Conservation (phyloP, 257 asterid species). For the Solanum virginianum region DNA sequence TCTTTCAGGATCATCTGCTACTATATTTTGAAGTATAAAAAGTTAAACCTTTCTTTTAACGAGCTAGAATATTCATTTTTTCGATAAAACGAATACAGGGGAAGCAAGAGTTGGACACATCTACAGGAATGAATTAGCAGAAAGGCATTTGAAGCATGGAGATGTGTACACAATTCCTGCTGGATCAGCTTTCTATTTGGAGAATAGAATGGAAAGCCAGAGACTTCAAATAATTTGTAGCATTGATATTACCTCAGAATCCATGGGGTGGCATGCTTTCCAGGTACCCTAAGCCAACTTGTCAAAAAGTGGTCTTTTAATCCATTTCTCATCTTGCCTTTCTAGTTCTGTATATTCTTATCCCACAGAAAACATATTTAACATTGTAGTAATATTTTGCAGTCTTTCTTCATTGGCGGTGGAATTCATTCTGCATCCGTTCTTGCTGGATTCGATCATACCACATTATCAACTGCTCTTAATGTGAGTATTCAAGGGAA, state of each 20-base stretch:
- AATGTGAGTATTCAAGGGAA: constrained; percentile 33
- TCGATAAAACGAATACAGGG: constrained; percentile 29
- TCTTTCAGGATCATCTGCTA: not conserved
- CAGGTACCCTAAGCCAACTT: constrained; percentile 33
- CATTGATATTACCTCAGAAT: constrained; percentile 37
- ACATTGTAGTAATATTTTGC: not conserved
- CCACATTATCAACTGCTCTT: constrained; percentile 29
- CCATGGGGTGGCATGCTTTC: constrained; percentile 37
- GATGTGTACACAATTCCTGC: not conserved
- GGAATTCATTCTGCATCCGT: constrained; percentile 60
- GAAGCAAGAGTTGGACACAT: not conserved
- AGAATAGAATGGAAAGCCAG: constrained; percentile 34
- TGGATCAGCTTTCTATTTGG: constrained; percentile 6
- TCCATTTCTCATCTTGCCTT: not conserved
- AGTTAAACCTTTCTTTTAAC: not conserved
- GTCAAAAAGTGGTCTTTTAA: not conserved
- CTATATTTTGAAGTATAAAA: not conserved
- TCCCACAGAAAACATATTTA: not conserved
- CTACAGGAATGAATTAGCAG: not conserved
- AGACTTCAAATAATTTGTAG: constrained; percentile 58
- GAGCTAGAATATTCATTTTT: not conserved
- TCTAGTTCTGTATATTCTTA: no score
- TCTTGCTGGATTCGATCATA: constrained; percentile 51
- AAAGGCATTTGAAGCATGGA: not conserved
- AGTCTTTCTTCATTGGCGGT: constrained; percentile 80